Evolutionary conservation across 257 asterid species (phyloP), one percentile per base, ranked within the genome.

Genomic region (Coffea canephora): DNA sequence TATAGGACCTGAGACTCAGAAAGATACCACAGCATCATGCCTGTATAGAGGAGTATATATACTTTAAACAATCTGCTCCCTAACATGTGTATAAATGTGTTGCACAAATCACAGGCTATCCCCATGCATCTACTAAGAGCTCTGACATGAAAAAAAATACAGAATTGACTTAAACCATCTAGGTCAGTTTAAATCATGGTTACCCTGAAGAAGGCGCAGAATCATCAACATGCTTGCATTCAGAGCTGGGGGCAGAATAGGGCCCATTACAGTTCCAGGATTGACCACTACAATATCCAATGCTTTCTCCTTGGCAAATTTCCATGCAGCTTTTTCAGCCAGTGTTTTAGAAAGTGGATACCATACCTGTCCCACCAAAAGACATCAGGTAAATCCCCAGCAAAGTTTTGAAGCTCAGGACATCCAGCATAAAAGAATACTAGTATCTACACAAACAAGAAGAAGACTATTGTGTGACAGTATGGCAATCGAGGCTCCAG

Each of bases 241-340:
- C 52, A 91, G 13, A 19, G 86, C 49, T 50, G 98, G 97, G 52
- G 97, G 92, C 69, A 93, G 84, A 19, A 87, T 79, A 39, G 98
- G 96, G 31, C 98, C 98, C 91, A 95, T 85, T 57, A 90, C 97
- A 0, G 95, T 86, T 77, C 96, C 97, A 11, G 97, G 98, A 85
- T 93, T 90, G 84, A 95, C 92, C 85, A 93, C 97, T 25, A 93
- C 98, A 73, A 95, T 62, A 87, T 91, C 92, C 85, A 93, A 69
- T 80, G 83, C 87, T n/a, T 90, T 91, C 83, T 86, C 96, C 89
- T 89, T 82, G 0, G 98, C 90, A 86, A 95, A 91, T 79, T 93
- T 85, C 98, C 98, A 95, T n/a, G 97, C 95, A 84, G 97, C 97
- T 82, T 93, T 91, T 70, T 95, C 98, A 74, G 98, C 97, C 61